Evolutionary conservation across 129 eudicot species (phyloP).

Genomic region (Glebionis coronaria): DNA sequence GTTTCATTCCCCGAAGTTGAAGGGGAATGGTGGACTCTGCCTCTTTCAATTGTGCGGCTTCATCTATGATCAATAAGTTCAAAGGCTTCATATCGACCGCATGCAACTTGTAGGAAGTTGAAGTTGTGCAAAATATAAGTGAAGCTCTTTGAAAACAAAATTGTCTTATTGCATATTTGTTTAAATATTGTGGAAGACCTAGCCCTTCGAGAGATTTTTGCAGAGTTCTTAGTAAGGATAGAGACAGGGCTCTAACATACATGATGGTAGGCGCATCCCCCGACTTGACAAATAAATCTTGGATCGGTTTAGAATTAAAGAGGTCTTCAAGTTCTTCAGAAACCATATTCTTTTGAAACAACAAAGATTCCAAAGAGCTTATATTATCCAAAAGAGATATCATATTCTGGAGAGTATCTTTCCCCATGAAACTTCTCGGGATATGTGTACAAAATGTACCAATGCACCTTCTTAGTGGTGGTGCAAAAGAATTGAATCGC

Average conservation of each 20-base stretch:
- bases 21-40: slow-evolving; percentile 29
- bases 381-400: slow-evolving; percentile 14
- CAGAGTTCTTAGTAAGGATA: slow-evolving; percentile 32
- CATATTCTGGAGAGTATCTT: slow-evolving; percentile 25
- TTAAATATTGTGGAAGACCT: slow-evolving; percentile 23
- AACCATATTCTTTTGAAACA: slow-evolving; percentile 33
- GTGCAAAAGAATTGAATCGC: slow-evolving; percentile 25
- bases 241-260: slow-evolving; percentile 11
- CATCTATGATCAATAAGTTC: slow-evolving; percentile 29
- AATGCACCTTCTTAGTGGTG: slow-evolving; percentile 37
- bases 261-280: not conserved
- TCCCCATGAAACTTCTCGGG: slow-evolving; percentile 27
- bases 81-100: slow-evolving; percentile 18
- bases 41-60: slow-evolving; percentile 36
- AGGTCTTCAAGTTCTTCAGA: slow-evolving; percentile 29
- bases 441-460: slow-evolving; percentile 39
- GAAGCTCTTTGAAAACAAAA: slow-evolving; percentile 43
- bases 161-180: not conserved
- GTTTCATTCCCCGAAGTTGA: slow-evolving; percentile 26
- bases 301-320: slow-evolving; percentile 20
- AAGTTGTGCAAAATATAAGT: slow-evolving; percentile 40
- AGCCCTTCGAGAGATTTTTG: slow-evolving; percentile 25
- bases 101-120: slow-evolving; percentile 35
- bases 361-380: slow-evolving; percentile 28
- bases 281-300: not conserved